Base-by-base conservation (phyloP, 768 basidiomycete genomes). In the Suillus occidentalis region DNA sequence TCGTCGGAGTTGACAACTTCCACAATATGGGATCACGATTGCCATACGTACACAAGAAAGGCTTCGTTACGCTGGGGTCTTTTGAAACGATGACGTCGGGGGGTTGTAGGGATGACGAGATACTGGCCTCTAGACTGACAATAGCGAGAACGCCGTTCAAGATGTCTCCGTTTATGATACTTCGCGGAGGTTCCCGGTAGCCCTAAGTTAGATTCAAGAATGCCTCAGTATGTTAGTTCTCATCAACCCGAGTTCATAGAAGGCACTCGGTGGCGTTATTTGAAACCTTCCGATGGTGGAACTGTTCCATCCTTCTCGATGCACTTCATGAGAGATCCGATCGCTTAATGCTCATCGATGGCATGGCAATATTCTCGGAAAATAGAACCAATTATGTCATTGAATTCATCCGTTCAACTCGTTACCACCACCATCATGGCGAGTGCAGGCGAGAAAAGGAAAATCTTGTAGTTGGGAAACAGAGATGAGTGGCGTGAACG, bases 111-210 rank as follows among this genome's bases (percentile, higher is more conserved):
- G 10, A 45, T 36, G 40, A 49, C 14, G 13, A n/a, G 18, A 47
- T 25, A 13, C 63, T 59, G 12, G 67, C 72, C 65, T 73, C 72
- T 0, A 68, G 73, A 9, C 70, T 67, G 2, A 73, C 67, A 20
- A 60, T 74, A 31, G 57, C 64, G 59, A 74, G 73, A 13, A 64
- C 66, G 9, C 68, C 74, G 20, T 72, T 71, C 16, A 68, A 72
- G 40, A 70, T 73, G 49, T 50, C 14, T 28, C 14, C 14, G 25
- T 28, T 31, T 18, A 16, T 52, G 16, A 52, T 14, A 28, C 50
- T 31, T 52, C 28, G 50, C 50, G 45, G 69, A 75, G 64, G 20
- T 67, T 64, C 7, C 49, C 60, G 28, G 68, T 71, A 12, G 68
- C 40, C 65, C 40, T 12, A 69, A 31, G 39, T 68, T 22, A 65